A percentile compares a stretch with the other conserved stretches of the same genome.
Evolutionary conservation across 2,329 filamentous ascomycete species (phyloP).

Genomic region (Thielaviopsis euricoi): DNA sequence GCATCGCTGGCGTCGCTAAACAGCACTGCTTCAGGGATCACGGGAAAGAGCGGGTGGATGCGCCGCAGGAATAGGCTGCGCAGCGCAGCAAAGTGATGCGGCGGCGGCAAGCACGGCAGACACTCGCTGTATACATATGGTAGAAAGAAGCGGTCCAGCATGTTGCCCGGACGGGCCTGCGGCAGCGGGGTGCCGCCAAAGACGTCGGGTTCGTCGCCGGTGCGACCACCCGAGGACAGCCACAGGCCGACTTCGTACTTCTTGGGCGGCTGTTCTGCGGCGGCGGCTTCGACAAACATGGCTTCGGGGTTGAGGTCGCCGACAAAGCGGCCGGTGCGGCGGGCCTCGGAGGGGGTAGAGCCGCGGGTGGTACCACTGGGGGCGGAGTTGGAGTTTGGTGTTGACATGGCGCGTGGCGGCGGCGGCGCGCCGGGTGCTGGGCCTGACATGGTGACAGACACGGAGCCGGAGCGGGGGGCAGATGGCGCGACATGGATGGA

Average conservation of each 20-base stretch:
- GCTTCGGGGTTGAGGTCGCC: slow-evolving; percentile 44
- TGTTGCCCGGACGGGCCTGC: slow-evolving; percentile 9
- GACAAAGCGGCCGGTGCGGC: slow-evolving; percentile 30
- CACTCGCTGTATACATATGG: slow-evolving; percentile 30
- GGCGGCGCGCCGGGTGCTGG: background rate
- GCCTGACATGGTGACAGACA: too few species aligned
- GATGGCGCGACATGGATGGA: background rate
- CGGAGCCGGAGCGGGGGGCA: too few species aligned
- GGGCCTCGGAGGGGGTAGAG: background rate
- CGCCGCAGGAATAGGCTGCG: slow-evolving; percentile 32
- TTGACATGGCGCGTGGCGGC: slow-evolving; percentile 6
- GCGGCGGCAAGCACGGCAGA: slow-evolving; percentile 30
- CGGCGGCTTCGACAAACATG: slow-evolving; percentile 39
- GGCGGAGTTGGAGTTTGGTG: slow-evolving; percentile 8
- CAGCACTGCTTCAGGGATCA: slow-evolving; percentile 26
- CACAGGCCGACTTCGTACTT: slow-evolving; percentile 40
- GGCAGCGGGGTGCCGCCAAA: background rate
- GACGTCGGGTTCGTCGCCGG: slow-evolving; percentile 4
- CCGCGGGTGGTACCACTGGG: slow-evolving; percentile 1
- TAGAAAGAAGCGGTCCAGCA: slow-evolving; percentile 25
- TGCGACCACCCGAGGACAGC: slow-evolving; percentile 21
- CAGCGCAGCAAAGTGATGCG: slow-evolving; percentile 28
- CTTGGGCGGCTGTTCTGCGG: slow-evolving; percentile 19
- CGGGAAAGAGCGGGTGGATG: slow-evolving; percentile 37
- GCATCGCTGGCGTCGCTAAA: slow-evolving; percentile 19